A percentile compares a stretch with the other conserved stretches of the same genome.
Conservation (phyloP, 2,329 filamentous ascomycete species). For the Fusarium pininemorale region DNA sequence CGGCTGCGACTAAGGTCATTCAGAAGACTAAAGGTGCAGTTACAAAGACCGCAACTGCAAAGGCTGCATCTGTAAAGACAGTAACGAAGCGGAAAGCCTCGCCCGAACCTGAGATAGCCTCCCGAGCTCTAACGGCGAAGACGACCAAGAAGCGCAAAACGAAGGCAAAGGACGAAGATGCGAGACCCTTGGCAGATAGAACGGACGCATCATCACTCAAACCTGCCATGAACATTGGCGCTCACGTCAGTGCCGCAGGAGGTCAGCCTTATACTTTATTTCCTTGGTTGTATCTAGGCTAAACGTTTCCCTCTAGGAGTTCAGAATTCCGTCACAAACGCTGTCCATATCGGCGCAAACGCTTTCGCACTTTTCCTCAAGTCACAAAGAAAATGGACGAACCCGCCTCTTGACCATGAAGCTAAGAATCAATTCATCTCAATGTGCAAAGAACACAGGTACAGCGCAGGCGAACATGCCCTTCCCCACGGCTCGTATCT, state of each 20-base stretch:
- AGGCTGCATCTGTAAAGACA: slow-evolving; percentile 35
- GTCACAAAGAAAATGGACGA: slow-evolving; percentile 94
- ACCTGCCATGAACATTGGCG: slow-evolving; percentile 82
- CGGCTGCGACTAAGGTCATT: slow-evolving; percentile 36
- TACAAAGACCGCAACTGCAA: slow-evolving; percentile 37
- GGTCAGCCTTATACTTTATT: slow-evolving; percentile 64
- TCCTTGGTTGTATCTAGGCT: slow-evolving; percentile 5
- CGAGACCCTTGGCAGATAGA: slow-evolving; percentile 73
- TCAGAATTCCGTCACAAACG: slow-evolving; percentile 85
- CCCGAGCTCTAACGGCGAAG: slow-evolving; percentile 36
- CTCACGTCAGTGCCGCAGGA: slow-evolving; percentile 90
- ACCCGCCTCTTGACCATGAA: slow-evolving; percentile 76
- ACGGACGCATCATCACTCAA: slow-evolving; percentile 72
- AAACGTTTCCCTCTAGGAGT: slow-evolving; percentile 66
- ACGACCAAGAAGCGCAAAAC: slow-evolving; percentile 56
- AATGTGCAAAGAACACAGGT: slow-evolving; percentile 73
- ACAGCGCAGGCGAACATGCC: slow-evolving; percentile 76
- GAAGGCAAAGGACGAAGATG: slow-evolving; percentile 52
- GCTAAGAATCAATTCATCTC: slow-evolving; percentile 75
- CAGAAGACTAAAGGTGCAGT: slow-evolving; percentile 42
- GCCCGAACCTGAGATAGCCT: slow-evolving; percentile 31
- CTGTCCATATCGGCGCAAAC: slow-evolving; percentile 85
- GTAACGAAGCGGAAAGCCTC: slow-evolving; percentile 47
- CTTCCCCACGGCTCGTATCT: slow-evolving; percentile 96
- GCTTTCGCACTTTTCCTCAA: slow-evolving; percentile 96